A percentile compares a stretch with the other conserved stretches of the same genome.
These are phyloP conservation scores for Corylus americana DNA, from an alignment of 306 rosid species.

Conservation along the genomic window DNA sequence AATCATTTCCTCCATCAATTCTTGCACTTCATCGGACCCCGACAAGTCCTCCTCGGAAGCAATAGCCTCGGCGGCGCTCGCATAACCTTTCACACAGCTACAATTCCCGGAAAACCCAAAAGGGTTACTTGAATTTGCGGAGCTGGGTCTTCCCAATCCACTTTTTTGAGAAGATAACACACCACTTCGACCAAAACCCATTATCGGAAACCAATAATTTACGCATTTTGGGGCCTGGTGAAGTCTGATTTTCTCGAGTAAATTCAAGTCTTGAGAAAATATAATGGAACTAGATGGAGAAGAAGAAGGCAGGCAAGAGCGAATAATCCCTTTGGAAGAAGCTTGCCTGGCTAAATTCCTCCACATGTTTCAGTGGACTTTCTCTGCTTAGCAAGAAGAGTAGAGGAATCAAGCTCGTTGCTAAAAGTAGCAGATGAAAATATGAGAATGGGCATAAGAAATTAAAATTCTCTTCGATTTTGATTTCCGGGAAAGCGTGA, in stretches of 20 bases:
- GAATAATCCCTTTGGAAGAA: slow-evolving; percentile 38
- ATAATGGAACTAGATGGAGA: slow-evolving; percentile 27
- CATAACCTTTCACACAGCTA: slow-evolving; percentile 38
- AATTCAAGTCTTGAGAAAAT: slow-evolving; percentile 18
- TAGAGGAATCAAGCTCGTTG: slow-evolving; percentile 13
- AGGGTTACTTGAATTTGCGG: slow-evolving; percentile 22
- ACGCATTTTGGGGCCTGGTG: slow-evolving; percentile 5
- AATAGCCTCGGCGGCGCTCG: slow-evolving; percentile 70
- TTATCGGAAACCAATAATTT: slow-evolving; percentile 9
- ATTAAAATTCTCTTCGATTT: background rate
- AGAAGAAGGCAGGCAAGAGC: slow-evolving; percentile 8
- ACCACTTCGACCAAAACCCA: slow-evolving; percentile 27
- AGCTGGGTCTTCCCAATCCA: slow-evolving; percentile 37
- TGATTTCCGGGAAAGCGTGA: slow-evolving; percentile 12
- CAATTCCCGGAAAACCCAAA: slow-evolving; percentile 28
- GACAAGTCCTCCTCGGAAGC: slow-evolving; percentile 70
- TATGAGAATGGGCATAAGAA: slow-evolving; percentile 10
- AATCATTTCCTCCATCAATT: slow-evolving; percentile 40
- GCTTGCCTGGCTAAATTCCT: slow-evolving; percentile 51
- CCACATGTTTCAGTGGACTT: slow-evolving; percentile 53
- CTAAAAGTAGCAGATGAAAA: slow-evolving; percentile 13
- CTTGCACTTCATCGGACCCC: slow-evolving; percentile 60
- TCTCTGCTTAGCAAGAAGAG: background rate
- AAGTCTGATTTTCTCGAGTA: slow-evolving; percentile 30
- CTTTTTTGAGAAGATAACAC: slow-evolving; percentile 17